Evolutionary conservation across 768 basidiomycete genomes (phyloP), one percentile per base, ranked within the genome.

Genomic region (Pleurotus djamor): DNA sequence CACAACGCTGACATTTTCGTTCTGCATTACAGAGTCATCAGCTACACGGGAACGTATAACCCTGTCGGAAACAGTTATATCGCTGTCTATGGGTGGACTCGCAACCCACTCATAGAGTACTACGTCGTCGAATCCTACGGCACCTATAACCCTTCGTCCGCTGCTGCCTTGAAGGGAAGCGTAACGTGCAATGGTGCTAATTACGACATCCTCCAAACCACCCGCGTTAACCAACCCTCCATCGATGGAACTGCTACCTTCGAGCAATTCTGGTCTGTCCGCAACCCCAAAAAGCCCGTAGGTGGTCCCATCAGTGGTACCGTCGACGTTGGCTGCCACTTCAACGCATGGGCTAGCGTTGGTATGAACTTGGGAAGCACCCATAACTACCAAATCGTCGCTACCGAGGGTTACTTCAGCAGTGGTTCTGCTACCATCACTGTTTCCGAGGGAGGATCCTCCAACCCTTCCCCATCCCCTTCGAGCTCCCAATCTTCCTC

Each of bases 31-130:
- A 79, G 77, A 59, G 61, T 67, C 4, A 76, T 80, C 60, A 67
- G 44, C 44, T 79, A 74, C 70, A 73, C 60, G 52, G 78, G 69
- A 45, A 72, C 65, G 32, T 76, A 69, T 67, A 62, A 64, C 21
- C 74, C 75, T 12, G 69, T 70, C 60, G 77, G 78, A 12, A 79
- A 77, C 67, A 65, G 66, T 59, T 78, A 77, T 66, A 71, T 79
- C 32, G 72, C 78, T 51, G 69, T 81, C 58, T 79, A 78, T 61
- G 79, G 79, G 43, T 80, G 79, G 79, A 77, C 76, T 4, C 69
- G 68, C 14, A 73, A 65, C 66, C 75, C 78, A 0, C 76, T 79
- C 65, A 67, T 80, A 63, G 79, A 81, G 59, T 81, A 79, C 72
- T 79, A 79, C 72, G 72, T 81, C 63, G 64, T 72, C 57, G 80